Evolutionary conservation across 306 rosid genomes (phyloP), one percentile per base, ranked within the genome.

Genomic region (Cucumis sativus): DNA sequence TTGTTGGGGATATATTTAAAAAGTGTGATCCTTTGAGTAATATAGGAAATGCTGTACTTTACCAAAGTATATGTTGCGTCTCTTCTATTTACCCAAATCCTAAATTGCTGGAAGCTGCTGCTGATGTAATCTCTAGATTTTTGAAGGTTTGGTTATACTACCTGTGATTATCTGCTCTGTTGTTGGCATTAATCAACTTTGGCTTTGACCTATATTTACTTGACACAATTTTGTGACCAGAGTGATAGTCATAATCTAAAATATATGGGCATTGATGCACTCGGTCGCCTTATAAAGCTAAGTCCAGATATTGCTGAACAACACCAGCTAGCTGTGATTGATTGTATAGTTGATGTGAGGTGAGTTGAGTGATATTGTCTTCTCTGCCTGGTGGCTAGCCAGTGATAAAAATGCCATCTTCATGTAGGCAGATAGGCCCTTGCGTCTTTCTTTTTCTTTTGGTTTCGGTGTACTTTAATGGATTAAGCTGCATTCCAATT

Each of bases 181-280:
- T 56, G 18, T 20, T 47, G 18, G 0, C 23, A 28, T 45, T 7
- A 20, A 11, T 51, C 4, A 3, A 74, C 23, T 66, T 18, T 75
- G 28, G 54, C 30, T 30, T 17, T 43, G 15, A 69, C 12, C 43
- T 47, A 37, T 21, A 30, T 4, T 69, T 71, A 49, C 45, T 23
- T 43, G 20, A 40, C 41, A 8, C n/a, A 65, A 37, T 81, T 43
- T 70, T 77, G 76, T 83, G 80, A 78, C 58, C 90, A 95, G 99
- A 96, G 97, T 80, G 99, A 96, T 79, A 92, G 93, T 84, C 99
- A 96, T 82, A 96, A 96, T 83, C 88, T 96, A 71, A 96, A 91
- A 85, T 96, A 96, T 82, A 89, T 96, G 99, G 99, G 99, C 58
- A 96, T 96, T 76, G 99, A 96, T 84, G 92, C 96, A 60, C 98